Conservation (phyloP, 2,329 filamentous ascomycete species). For the Beauveria varroae region DNA sequence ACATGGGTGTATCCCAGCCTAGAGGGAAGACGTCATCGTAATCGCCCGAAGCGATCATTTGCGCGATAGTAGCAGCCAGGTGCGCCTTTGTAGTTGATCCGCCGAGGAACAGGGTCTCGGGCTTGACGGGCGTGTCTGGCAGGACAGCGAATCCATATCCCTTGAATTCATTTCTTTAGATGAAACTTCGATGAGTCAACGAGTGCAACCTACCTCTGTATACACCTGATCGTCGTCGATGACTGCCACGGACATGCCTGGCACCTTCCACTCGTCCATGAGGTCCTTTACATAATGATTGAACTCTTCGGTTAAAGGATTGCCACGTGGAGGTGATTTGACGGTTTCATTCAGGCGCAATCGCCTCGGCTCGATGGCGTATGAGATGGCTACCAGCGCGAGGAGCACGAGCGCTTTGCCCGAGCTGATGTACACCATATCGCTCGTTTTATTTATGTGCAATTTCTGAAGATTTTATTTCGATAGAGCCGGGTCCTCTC, state of each 20-base stretch:
- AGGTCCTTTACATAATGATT: slow-evolving; percentile 11
- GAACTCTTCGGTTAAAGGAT: slow-evolving; percentile 16
- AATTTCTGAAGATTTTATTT: no score
- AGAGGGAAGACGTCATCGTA: neutral
- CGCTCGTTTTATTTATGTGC: neutral
- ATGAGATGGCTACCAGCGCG: neutral
- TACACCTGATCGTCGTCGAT: slow-evolving; percentile 20
- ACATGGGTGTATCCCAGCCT: slow-evolving; percentile 41
- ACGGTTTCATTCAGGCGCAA: neutral
- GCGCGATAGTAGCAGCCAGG: neutral
- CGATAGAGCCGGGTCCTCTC: no score
- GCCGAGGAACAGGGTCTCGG: neutral
- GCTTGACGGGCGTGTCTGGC: neutral
- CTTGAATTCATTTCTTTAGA: neutral
- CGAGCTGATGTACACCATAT: neutral
- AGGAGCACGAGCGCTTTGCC: neutral
- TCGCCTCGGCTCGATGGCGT: neutral
- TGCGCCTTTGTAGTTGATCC: slow-evolving; percentile 1
- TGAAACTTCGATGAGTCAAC: neutral
- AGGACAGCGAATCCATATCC: neutral
- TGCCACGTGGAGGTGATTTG: neutral
- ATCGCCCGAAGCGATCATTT: neutral
- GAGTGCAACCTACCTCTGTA: slow-evolving; percentile 16
- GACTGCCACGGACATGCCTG: slow-evolving; percentile 21
- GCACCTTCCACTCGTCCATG: slow-evolving; percentile 21